phyloP scores from a whole-genome alignment of 805 yeast species.

The Maudiozyma saulgeensis region DNA sequence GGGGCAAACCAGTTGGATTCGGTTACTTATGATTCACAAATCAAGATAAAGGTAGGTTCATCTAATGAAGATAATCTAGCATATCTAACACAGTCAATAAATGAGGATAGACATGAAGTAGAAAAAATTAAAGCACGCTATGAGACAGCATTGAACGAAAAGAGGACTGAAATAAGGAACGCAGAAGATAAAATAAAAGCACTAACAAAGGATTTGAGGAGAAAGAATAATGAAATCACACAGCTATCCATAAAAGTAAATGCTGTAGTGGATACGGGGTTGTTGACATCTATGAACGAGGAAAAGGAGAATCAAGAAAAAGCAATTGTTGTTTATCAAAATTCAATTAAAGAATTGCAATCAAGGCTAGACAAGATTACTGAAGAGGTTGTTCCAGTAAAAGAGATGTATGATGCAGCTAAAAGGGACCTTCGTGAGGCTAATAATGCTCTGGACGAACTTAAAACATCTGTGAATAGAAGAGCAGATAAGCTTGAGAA shows the following conservation, averaged over 20 bases:
- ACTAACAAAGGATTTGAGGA: conserved; percentile 19
- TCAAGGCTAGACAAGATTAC: conserved; percentile 15
- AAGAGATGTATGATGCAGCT: conserved; percentile 12
- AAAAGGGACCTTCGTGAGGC: conserved; percentile 6
- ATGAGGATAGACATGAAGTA: conserved; percentile 15
- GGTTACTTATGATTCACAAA: conserved; percentile 31
- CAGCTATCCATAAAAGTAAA: conserved; percentile 17
- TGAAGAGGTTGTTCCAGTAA: conserved; percentile 13
- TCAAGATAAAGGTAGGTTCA: conserved; percentile 14
- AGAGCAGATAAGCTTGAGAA: conserved; percentile 15
- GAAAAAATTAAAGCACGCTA: conserved; percentile 20
- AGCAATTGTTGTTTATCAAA: conserved; percentile 18
- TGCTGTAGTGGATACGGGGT: conserved; percentile 24
- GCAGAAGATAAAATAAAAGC: conserved; percentile 27
- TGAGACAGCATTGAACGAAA: conserved; percentile 4
- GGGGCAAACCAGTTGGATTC: conserved; percentile 49
- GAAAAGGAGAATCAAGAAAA: conserved; percentile 20
- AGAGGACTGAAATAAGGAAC: conserved; percentile 5
- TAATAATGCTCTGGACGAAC: conserved; percentile 9
- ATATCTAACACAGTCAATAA: conserved; percentile 16
- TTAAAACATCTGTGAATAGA: conserved; percentile 11
- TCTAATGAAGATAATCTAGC: conserved; percentile 13
- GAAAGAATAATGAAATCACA: conserved; percentile 21
- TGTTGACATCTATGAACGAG: conserved; percentile 13
- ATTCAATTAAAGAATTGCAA: conserved; percentile 20